A percentile compares a stretch with the other conserved stretches of the same genome.
Evolutionary conservation across 306 rosid species (phyloP).

Genomic region (Pyrus betulifolia): DNA sequence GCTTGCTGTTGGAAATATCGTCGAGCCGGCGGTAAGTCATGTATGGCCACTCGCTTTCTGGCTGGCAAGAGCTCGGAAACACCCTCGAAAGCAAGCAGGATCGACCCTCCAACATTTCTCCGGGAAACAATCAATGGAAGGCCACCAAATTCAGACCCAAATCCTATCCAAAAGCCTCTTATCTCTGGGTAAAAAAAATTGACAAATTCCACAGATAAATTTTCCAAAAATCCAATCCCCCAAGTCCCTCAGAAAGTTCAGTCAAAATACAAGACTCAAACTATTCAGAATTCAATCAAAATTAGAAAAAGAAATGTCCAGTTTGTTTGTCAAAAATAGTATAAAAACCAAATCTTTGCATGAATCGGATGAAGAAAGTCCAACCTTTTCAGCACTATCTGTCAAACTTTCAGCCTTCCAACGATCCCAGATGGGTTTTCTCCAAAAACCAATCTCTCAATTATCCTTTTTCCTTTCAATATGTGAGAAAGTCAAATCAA

Average conservation of each 20-base stretch:
- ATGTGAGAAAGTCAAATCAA: not conserved
- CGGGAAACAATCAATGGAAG: slow-evolving; percentile 15
- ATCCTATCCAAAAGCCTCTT: slow-evolving; percentile 26
- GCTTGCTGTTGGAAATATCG: slow-evolving; percentile 47
- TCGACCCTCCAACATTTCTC: slow-evolving; percentile 89
- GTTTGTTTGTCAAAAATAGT: slow-evolving; percentile 3
- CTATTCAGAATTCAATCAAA: slow-evolving; percentile 39
- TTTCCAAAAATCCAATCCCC: slow-evolving; percentile 16
- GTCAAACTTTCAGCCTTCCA: slow-evolving; percentile 22
- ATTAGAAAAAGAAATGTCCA: not conserved
- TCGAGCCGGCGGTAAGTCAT: slow-evolving; percentile 48
- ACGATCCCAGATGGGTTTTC: slow-evolving; percentile 18
- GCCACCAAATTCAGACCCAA: slow-evolving; percentile 13
- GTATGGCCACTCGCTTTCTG: slow-evolving; percentile 58
- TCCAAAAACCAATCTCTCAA: not conserved
- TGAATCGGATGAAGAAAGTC: slow-evolving; percentile 15
- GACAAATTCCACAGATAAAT: slow-evolving; percentile 16
- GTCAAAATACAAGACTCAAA: slow-evolving; percentile 22
- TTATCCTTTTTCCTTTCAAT: not conserved
- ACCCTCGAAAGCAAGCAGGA: slow-evolving; percentile 54
- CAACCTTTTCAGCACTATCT: not conserved
- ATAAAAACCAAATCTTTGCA: not conserved
- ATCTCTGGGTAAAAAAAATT: slow-evolving; percentile 1
- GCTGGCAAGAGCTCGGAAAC: slow-evolving; percentile 61
- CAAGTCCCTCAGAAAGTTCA: slow-evolving; percentile 29